Evolutionary conservation across 2,329 filamentous ascomycete species (phyloP).

Genomic region (Triangularia setosa): DNA sequence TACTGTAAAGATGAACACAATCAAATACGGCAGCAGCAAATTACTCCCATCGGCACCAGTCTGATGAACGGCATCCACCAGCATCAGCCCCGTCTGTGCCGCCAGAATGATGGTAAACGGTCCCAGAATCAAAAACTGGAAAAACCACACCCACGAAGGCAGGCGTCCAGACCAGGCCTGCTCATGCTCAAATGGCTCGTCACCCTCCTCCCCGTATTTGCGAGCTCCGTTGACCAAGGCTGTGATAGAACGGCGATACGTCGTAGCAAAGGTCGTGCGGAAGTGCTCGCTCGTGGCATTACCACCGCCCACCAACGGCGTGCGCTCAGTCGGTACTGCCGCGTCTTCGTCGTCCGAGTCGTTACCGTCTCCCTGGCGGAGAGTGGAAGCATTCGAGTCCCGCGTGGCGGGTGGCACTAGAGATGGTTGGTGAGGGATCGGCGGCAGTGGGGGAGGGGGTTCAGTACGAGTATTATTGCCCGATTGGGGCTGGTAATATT

Average conservation of each 20-base stretch:
- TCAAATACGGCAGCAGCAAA: slow-evolving; percentile 66
- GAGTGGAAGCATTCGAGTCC: slow-evolving; percentile 14
- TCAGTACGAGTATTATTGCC: slow-evolving; percentile 11
- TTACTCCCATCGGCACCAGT: slow-evolving; percentile 80
- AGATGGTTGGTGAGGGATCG: slow-evolving; percentile 16
- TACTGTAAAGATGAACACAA: slow-evolving; percentile 63
- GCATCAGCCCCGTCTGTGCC: slow-evolving; percentile 69
- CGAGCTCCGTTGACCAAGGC: slow-evolving; percentile 27
- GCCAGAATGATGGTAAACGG: slow-evolving; percentile 74
- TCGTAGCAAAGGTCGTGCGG: slow-evolving; percentile 52
- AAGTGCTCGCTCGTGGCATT: slow-evolving; percentile 29
- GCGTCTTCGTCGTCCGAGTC: slow-evolving; percentile 32
- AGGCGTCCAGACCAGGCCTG: slow-evolving; percentile 80
- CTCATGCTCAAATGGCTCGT: slow-evolving; percentile 61
- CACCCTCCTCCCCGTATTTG: slow-evolving; percentile 23
- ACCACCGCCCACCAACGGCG: slow-evolving; percentile 42
- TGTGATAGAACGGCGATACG: slow-evolving; percentile 49
- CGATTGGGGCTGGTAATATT: slow-evolving; percentile 28
- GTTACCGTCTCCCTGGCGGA: slow-evolving; percentile 23
- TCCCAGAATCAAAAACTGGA: slow-evolving; percentile 77
- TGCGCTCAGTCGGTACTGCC: slow-evolving; percentile 47
- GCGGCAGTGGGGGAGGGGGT: slow-evolving; percentile 13
- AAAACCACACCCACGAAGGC: slow-evolving; percentile 79
- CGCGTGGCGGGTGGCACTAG: slow-evolving; percentile 15
- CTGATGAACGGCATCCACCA: slow-evolving; percentile 70